Conservation (phyloP, 2,329 filamentous ascomycete genomes). For the Fusarium domesticum region DNA sequence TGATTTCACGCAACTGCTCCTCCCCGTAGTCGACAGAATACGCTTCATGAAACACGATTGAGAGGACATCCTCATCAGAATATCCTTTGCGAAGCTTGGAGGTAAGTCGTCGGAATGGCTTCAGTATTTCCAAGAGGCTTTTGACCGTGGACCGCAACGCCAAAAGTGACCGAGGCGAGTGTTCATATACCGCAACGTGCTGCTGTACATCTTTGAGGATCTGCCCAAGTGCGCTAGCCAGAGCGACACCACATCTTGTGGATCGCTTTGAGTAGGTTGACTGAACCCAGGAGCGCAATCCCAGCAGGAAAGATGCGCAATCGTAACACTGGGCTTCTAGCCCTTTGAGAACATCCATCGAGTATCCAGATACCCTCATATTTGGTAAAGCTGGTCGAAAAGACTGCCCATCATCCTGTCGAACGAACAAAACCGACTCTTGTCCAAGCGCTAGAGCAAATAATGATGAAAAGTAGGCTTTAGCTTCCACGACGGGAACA, state of each 20-base stretch:
- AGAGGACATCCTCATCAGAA: slow-evolving; percentile 61
- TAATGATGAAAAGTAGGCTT: slow-evolving; percentile 54
- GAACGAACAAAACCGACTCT: slow-evolving; percentile 68
- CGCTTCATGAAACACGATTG: slow-evolving; percentile 59
- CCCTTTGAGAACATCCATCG: slow-evolving; percentile 46
- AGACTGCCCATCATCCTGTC: slow-evolving; percentile 48
- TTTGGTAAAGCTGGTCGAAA: slow-evolving; percentile 50
- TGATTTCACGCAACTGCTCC: slow-evolving; percentile 57
- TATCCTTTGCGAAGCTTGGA: slow-evolving; percentile 42
- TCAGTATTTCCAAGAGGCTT: slow-evolving; percentile 47
- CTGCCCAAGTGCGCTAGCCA: slow-evolving; percentile 49
- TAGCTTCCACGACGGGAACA: slow-evolving; percentile 45
- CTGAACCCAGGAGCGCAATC: slow-evolving; percentile 47
- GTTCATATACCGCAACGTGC: slow-evolving; percentile 44
- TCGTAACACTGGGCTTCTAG: slow-evolving; percentile 47
- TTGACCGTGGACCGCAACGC: slow-evolving; percentile 51
- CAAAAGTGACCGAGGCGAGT: slow-evolving; percentile 46
- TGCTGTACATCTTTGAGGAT: slow-evolving; percentile 49
- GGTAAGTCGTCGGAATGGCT: slow-evolving; percentile 51
- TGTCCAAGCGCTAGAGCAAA: slow-evolving; percentile 67
- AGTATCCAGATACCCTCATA: slow-evolving; percentile 56
- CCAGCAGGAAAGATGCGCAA: slow-evolving; percentile 47
- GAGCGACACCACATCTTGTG: slow-evolving; percentile 48
- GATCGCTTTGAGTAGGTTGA: slow-evolving; percentile 43
- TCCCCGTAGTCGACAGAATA: slow-evolving; percentile 63